These are phyloP conservation scores for Friedmanniomyces endolithicus DNA, from an alignment of 495 filamentous ascomycete species.

Conservation along the genomic window DNA sequence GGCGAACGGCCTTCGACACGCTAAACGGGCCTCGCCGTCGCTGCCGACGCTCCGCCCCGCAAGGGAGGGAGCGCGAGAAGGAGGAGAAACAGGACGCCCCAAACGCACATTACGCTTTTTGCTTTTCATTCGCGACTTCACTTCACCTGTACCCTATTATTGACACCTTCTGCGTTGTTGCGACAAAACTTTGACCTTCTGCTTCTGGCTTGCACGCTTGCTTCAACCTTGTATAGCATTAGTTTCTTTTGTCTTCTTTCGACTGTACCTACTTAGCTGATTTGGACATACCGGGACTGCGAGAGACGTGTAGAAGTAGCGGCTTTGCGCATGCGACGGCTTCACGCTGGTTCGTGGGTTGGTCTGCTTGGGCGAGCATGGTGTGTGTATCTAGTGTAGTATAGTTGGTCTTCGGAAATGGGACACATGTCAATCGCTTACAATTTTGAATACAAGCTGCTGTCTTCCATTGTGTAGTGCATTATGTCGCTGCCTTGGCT, in stretches of 20 bases:
- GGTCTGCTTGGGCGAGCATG: neutral
- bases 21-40: neutral
- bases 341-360: constrained; percentile 1
- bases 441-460: too few species aligned
- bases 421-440: neutral
- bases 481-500: too few species aligned
- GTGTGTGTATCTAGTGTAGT: constrained; percentile 14
- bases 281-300: neutral
- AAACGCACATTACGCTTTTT: neutral
- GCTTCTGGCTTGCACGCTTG: neutral
- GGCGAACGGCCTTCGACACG: neutral
- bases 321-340: neutral
- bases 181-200: neutral
- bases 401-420: neutral
- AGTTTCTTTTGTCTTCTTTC: constrained; percentile 9
- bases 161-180: neutral
- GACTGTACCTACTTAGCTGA: neutral
- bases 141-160: neutral
- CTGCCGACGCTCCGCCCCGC: neutral
- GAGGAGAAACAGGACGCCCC: neutral
- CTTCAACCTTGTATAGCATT: neutral
- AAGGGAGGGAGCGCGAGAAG: neutral
- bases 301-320: neutral
- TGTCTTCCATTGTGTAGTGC: neutral
- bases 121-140: neutral